A percentile compares a stretch with the other conserved stretches of the same genome.
Conservation (phyloP, 805 yeast species). For the Saccharomycopsis olivae region DNA sequence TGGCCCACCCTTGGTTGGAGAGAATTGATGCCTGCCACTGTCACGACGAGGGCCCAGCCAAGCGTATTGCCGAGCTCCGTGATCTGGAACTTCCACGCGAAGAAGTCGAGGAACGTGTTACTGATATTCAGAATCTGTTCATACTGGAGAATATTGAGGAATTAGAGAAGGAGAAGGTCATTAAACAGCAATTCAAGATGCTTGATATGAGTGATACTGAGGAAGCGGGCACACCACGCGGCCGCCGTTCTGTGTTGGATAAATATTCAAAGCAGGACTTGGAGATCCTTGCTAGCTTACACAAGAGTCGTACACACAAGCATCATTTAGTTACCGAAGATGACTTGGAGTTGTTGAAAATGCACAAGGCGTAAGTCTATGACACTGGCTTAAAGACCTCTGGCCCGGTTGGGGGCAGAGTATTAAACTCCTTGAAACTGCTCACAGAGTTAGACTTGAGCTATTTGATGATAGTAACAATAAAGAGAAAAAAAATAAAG, state of each 20-base stretch:
- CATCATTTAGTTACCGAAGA: conserved; percentile 67
- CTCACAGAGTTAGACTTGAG: too few relatives aligned
- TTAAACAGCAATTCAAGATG: conserved; percentile 16
- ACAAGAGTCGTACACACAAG: conserved; percentile 32
- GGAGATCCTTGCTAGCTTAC: conserved; percentile 15
- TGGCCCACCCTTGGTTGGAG: conserved; percentile 46
- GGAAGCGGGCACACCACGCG: not conserved
- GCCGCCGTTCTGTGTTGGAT: conserved; percentile 6
- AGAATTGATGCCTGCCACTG: conserved; percentile 45
- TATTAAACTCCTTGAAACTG: too few relatives aligned
- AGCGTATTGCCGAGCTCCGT: conserved; percentile 3
- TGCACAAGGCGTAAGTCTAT: not conserved
- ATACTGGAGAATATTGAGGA: conserved; percentile 17
- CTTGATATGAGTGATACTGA: conserved; percentile 15
- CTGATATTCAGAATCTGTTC: conserved; percentile 16
- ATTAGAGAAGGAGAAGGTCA: conserved; percentile 16
- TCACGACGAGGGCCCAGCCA: conserved; percentile 14
- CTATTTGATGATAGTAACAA: too few relatives aligned
- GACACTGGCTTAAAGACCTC: not conserved
- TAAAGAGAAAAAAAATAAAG: too few relatives aligned
- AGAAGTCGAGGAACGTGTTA: conserved; percentile 14
- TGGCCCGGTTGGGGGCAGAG: too few relatives aligned
- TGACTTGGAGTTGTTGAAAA: conserved; percentile 31
- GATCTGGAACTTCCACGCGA: conserved; percentile 9
- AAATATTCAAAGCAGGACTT: conserved; percentile 14